These are phyloP conservation scores for Rhodotorula sp. DNA, from an alignment of 1,284 basidiomycete genomes.

Conservation along the genomic window DNA sequence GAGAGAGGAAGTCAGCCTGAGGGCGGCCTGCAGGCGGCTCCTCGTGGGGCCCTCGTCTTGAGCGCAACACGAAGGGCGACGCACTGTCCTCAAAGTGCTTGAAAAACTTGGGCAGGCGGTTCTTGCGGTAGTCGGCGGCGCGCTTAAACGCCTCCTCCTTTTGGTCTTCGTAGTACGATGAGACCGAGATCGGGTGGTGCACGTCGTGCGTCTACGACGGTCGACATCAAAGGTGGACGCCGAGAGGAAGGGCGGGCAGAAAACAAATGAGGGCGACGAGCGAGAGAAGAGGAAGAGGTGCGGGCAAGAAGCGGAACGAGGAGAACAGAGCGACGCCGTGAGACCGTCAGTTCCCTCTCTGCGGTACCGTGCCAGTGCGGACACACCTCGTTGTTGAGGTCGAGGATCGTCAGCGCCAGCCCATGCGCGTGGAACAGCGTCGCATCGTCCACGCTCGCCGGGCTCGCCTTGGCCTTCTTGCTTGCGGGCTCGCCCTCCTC, in stretches of 20 bases:
- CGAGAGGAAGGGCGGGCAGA: neutral
- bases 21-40: no score
- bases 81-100: conserved; percentile 51
- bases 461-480: conserved; percentile 53
- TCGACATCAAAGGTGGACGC: neutral
- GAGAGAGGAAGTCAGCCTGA: no score
- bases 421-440: conserved; percentile 51
- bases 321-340: no score
- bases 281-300: no score
- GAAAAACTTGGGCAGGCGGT: conserved; percentile 59
- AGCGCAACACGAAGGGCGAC: neutral
- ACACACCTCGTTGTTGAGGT: conserved; percentile 55
- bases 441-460: conserved; percentile 56
- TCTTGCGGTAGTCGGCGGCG: conserved; percentile 54
- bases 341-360: neutral
- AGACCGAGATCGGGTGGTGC: conserved; percentile 54
- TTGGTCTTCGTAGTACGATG: conserved; percentile 60
- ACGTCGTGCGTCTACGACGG: conserved; percentile 36
- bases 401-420: conserved; percentile 56
- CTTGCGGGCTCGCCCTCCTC: conserved; percentile 21
- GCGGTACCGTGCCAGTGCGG: no score
- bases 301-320: no score
- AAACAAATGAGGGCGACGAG: neutral
- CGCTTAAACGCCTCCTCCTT: conserved; percentile 51
- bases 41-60: no score